These are phyloP conservation scores for Coffea eugenioides DNA, from an alignment of 257 asterid genomes.

Conservation along the genomic window DNA sequence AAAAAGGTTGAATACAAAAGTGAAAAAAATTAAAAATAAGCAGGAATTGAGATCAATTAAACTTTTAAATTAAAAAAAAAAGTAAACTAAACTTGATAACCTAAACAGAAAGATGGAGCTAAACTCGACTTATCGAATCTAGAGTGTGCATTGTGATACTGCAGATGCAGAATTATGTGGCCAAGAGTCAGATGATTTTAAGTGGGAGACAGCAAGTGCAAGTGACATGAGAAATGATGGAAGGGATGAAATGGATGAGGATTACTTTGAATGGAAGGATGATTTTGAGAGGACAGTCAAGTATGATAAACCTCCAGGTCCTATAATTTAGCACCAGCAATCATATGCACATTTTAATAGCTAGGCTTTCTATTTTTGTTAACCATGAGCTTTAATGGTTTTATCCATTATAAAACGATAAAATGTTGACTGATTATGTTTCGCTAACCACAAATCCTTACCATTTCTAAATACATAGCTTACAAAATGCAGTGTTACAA, in stretches of 20 bases:
- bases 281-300: conserved; percentile 59
- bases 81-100: too few relatives aligned
- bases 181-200: conserved; percentile 86
- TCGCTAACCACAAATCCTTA: neutral
- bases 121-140: too few relatives aligned
- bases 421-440: neutral
- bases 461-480: neutral
- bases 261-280: conserved; percentile 50
- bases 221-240: conserved; percentile 79
- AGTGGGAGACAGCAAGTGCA: conserved; percentile 99
- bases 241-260: conserved; percentile 51
- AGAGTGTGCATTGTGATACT: conserved; percentile 64
- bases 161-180: conserved; percentile 56
- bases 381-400: neutral
- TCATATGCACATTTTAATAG: neutral
- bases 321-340: conserved; percentile 1
- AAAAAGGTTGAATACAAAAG: too few relatives aligned
- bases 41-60: too few relatives aligned
- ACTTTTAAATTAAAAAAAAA: too few relatives aligned
- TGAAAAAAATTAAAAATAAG: too few relatives aligned
- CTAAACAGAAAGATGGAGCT: too few relatives aligned
- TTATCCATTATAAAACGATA: neutral
- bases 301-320: conserved; percentile 52
- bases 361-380: neutral
- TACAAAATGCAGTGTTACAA: neutral